Conservation (phyloP, 208 protist genomes). For the Leishmania tarentolae region DNA sequence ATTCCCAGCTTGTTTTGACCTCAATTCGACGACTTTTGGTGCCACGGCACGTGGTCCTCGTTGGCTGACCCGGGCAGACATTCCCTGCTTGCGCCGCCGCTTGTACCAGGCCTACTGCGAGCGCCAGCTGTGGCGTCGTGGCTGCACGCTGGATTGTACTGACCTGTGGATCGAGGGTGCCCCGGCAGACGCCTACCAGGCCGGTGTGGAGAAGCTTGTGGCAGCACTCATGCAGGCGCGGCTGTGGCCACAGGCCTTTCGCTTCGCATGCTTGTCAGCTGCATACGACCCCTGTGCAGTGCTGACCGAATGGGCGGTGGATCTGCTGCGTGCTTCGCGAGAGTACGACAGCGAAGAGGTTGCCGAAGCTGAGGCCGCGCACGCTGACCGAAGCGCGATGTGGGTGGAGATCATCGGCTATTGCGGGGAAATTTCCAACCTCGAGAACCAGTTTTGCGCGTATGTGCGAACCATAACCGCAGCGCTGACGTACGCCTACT, state of each 20-base stretch:
- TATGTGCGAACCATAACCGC: slow-evolving; percentile 52
- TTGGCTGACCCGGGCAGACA: slow-evolving; percentile 55
- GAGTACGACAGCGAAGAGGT: slow-evolving; percentile 11
- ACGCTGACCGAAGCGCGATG: slow-evolving; percentile 41
- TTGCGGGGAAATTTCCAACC: slow-evolving; percentile 63
- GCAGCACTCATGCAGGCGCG: slow-evolving; percentile 68
- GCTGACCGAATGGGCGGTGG: slow-evolving; percentile 60
- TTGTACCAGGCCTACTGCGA: slow-evolving; percentile 85
- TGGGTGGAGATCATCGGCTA: slow-evolving; percentile 54
- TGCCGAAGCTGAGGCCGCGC: slow-evolving; percentile 16
- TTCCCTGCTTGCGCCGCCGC: slow-evolving; percentile 74
- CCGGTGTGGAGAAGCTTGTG: slow-evolving; percentile 52
- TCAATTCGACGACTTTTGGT: not conserved
- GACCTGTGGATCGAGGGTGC: slow-evolving; percentile 76
- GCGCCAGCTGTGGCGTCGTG: slow-evolving; percentile 56
- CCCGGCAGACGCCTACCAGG: slow-evolving; percentile 35
- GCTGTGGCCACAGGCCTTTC: slow-evolving; percentile 74
- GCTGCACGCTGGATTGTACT: slow-evolving; percentile 71
- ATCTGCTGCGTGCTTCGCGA: slow-evolving; percentile 39
- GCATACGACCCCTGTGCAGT: slow-evolving; percentile 47
- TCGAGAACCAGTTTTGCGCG: slow-evolving; percentile 56
- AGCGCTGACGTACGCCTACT: slow-evolving; percentile 56
- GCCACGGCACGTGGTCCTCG: slow-evolving; percentile 13
- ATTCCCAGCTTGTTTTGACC: slow-evolving; percentile 7
- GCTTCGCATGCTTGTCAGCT: slow-evolving; percentile 50